These are phyloP conservation scores for Wilhelminamyces savonicus DNA, from an alignment of 805 yeast genomes.

Conservation along the genomic window DNA sequence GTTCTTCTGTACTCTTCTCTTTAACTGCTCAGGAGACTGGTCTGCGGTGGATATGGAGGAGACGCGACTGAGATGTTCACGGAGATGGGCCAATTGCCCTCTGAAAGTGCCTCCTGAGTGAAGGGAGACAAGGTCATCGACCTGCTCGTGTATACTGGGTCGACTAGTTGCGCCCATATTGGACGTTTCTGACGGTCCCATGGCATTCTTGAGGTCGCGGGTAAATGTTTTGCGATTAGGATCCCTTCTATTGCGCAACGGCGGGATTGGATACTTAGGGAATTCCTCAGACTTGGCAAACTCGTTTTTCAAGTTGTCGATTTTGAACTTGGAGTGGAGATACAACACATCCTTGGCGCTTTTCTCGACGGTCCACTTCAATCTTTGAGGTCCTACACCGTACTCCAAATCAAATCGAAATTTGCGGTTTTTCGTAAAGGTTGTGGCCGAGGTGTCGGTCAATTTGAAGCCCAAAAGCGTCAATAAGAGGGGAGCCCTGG, in stretches of 20 bases:
- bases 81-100: conserved; percentile 19
- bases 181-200: no score
- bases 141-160: no score
- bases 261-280: conserved; percentile 42
- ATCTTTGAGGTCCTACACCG: conserved; percentile 74
- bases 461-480: conserved; percentile 67
- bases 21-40: conserved; percentile 22
- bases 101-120: conserved; percentile 12
- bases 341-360: conserved; percentile 66
- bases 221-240: not conserved
- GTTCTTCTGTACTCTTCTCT: conserved; percentile 18
- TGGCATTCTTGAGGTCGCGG: no score
- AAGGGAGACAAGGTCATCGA: no score
- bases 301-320: conserved; percentile 33
- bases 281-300: conserved; percentile 32
- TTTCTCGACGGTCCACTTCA: conserved; percentile 75
- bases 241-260: conserved; percentile 13
- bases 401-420: conserved; percentile 77
- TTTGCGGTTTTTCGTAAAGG: conserved; percentile 34
- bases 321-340: conserved; percentile 63
- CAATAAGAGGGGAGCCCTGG: conserved; percentile 77
- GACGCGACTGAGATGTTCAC: conserved; percentile 23
- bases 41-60: conserved; percentile 16
- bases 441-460: conserved; percentile 39
- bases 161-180: no score